A percentile compares a stretch with the other conserved stretches of the same genome.
Evolutionary conservation across 768 basidiomycete genomes (phyloP).

Genomic region (Lepiota venenata): DNA sequence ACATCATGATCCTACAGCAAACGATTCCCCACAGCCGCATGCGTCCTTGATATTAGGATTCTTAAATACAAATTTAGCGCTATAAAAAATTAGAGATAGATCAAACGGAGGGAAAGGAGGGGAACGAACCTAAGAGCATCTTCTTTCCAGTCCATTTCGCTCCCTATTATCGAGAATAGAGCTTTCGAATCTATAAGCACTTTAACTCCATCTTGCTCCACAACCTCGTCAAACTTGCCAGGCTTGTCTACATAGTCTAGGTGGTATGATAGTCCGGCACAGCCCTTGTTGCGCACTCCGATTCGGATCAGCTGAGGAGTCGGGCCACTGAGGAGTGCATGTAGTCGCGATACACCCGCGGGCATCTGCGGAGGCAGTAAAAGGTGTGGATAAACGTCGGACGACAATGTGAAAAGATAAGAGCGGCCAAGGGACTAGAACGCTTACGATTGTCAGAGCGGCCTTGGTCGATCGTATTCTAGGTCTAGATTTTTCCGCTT

Average conservation of each 20-base stretch:
- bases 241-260: slow-evolving; percentile 92
- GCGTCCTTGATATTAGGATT: slow-evolving; percentile 95
- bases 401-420: not conserved
- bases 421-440: slow-evolving; percentile 4
- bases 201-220: slow-evolving; percentile 90
- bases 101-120: slow-evolving; percentile 1
- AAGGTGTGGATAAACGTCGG: not conserved
- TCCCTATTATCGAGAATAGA: slow-evolving; percentile 96
- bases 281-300: slow-evolving; percentile 96
- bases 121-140: slow-evolving; percentile 75
- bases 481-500: slow-evolving; percentile 59
- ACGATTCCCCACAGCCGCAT: slow-evolving; percentile 94
- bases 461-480: slow-evolving; percentile 71
- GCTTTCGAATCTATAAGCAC: slow-evolving; percentile 97
- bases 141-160: slow-evolving; percentile 99
- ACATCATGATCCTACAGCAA: slow-evolving; percentile 53
- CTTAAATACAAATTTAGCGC: slow-evolving; percentile 79
- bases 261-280: slow-evolving; percentile 85
- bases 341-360: slow-evolving; percentile 68
- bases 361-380: slow-evolving; percentile 58
- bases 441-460: slow-evolving; percentile 67
- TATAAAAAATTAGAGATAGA: slow-evolving; percentile 22
- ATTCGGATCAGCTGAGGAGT: slow-evolving; percentile 92
- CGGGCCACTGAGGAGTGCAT: slow-evolving; percentile 71
- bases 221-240: slow-evolving; percentile 92